Conservation (phyloP, 2,329 filamentous ascomycete species). For the Ilyonectria sp. region DNA sequence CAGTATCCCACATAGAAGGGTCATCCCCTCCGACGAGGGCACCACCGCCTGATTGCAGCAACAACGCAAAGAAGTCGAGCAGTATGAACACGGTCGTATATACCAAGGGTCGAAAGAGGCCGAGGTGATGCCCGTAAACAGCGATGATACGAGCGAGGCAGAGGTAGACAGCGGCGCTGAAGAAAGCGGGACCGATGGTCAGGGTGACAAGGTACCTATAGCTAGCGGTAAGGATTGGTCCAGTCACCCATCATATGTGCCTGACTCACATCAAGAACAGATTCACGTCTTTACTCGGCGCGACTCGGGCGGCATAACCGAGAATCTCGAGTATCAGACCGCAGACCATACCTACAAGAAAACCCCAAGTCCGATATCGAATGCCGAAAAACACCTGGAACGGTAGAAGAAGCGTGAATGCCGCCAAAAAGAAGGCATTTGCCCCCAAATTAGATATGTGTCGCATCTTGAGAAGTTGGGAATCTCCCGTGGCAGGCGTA, state of each 20-base stretch:
- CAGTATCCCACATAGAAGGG: no score
- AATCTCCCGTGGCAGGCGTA: no score
- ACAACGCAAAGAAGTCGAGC: slow-evolving; percentile 64
- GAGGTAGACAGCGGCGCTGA: slow-evolving; percentile 74
- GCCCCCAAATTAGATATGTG: no score
- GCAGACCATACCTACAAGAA: background rate
- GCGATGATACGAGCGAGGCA: slow-evolving; percentile 61
- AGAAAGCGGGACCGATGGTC: slow-evolving; percentile 74
- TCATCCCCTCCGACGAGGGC: no score
- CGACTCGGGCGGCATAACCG: slow-evolving; percentile 1
- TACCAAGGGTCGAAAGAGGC: slow-evolving; percentile 51
- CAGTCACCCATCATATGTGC: no score
- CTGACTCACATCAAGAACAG: no score
- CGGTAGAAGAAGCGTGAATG: background rate
- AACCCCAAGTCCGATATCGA: background rate
- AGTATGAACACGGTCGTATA: slow-evolving; percentile 57
- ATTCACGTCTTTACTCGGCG: background rate
- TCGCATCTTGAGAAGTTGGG: no score
- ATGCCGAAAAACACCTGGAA: background rate
- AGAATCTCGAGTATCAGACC: background rate
- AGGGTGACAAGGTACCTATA: slow-evolving; percentile 58
- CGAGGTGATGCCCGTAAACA: slow-evolving; percentile 45
- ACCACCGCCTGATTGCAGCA: slow-evolving; percentile 52
- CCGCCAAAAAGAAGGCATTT: background rate
- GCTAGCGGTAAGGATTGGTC: background rate